phyloP scores from a whole-genome alignment of 768 basidiomycete species.

The Boletus speciosus region DNA sequence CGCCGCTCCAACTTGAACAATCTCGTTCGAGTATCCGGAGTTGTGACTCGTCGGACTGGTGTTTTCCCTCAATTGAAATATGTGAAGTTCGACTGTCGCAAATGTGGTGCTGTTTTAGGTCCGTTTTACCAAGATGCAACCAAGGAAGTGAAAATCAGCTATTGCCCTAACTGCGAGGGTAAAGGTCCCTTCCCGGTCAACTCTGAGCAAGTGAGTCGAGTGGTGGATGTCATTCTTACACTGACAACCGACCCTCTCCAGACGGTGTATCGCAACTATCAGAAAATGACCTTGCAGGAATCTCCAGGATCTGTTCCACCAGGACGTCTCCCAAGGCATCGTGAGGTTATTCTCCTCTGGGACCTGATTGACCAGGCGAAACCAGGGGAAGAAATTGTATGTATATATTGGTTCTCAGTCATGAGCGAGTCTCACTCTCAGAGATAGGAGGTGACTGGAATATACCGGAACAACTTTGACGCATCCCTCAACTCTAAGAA shows the following conservation, averaged over 20 bases:
- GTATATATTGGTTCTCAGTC: slow-evolving; percentile 28
- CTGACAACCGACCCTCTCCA: slow-evolving; percentile 30
- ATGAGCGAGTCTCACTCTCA: slow-evolving; percentile 5
- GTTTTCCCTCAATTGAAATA: slow-evolving; percentile 99
- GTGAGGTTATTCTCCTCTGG: slow-evolving; percentile 96
- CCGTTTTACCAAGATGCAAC: slow-evolving; percentile 98
- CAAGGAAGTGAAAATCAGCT: slow-evolving; percentile 90
- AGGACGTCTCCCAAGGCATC: slow-evolving; percentile 92
- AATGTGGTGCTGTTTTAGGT: slow-evolving; percentile 90
- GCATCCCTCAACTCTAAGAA: slow-evolving; percentile 98
- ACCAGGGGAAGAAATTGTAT: slow-evolving; percentile 95
- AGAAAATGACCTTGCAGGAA: slow-evolving; percentile 98
- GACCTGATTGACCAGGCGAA: slow-evolving; percentile 98
- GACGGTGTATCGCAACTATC: slow-evolving; percentile 98
- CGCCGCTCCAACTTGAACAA: slow-evolving; percentile 91
- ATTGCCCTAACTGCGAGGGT: slow-evolving; percentile 90
- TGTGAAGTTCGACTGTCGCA: slow-evolving; percentile 96
- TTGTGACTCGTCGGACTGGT: slow-evolving; percentile 91
- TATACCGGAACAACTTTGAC: slow-evolving; percentile 99
- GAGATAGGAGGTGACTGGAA: slow-evolving; percentile 88
- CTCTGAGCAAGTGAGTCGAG: slow-evolving; percentile 76
- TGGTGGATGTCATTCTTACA: neutral
- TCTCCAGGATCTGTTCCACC: slow-evolving; percentile 97
- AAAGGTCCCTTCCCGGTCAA: slow-evolving; percentile 96
- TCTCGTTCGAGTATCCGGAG: slow-evolving; percentile 91